A percentile compares a stretch with the other conserved stretches of the same genome.
phyloP scores from a whole-genome alignment of 192 early-diverging fungal species.

The Obelidium mucronatum region DNA sequence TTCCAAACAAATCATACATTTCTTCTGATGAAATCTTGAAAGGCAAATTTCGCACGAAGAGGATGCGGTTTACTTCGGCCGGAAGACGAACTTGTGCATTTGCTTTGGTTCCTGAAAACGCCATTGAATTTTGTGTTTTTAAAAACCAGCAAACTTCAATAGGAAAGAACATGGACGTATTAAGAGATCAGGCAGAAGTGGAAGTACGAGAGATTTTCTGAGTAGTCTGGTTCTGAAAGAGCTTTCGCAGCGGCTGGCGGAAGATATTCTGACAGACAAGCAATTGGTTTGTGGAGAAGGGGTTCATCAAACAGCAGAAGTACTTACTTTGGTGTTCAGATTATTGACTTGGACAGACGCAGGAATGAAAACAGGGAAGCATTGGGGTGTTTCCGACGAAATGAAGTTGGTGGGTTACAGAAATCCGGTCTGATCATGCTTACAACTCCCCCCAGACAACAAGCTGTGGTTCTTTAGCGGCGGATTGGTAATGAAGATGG shows the following conservation, averaged over 20 bases:
- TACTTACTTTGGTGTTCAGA: slow-evolving; percentile 1
- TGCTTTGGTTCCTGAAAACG: slow-evolving; percentile 24
- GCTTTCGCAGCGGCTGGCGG: slow-evolving; percentile 40
- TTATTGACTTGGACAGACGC: slow-evolving; percentile 48
- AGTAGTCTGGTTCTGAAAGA: background rate
- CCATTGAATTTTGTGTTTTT: slow-evolving; percentile 38
- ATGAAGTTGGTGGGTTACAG: slow-evolving; percentile 2
- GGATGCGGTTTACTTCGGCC: slow-evolving; percentile 92
- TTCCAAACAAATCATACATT: slow-evolving; percentile 98
- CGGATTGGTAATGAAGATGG: slow-evolving; percentile 44
- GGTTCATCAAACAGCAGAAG: background rate
- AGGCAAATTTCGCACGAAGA: slow-evolving; percentile 94
- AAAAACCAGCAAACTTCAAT: background rate
- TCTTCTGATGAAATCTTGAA: slow-evolving; percentile 97
- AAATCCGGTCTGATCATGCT: background rate
- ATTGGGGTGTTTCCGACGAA: slow-evolving; percentile 33
- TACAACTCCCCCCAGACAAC: slow-evolving; percentile 13
- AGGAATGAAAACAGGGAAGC: slow-evolving; percentile 48
- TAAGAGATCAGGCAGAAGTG: slow-evolving; percentile 13
- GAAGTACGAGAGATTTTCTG: background rate
- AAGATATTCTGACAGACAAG: slow-evolving; percentile 45
- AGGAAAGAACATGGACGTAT: slow-evolving; percentile 12
- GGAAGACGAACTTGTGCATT: slow-evolving; percentile 73
- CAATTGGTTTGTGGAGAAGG: slow-evolving; percentile 38
- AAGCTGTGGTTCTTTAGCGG: slow-evolving; percentile 45